Evolutionary conservation across 2,329 filamentous ascomycete species (phyloP), one percentile per base, ranked within the genome.

Genomic region (Alternaria incomplexa): DNA sequence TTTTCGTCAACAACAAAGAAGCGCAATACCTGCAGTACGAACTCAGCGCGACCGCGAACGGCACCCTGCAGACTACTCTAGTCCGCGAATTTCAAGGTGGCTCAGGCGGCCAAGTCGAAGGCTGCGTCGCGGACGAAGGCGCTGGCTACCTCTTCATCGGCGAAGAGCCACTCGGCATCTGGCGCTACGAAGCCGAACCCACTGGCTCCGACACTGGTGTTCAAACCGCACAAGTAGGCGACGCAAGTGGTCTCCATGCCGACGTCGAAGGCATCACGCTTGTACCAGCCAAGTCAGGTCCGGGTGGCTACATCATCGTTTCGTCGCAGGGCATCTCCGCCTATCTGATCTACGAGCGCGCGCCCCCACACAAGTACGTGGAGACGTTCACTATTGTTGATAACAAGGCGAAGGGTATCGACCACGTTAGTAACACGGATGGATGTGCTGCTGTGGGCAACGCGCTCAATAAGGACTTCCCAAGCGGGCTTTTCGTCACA

Each of bases 251-350:
- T 1, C 80, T 86, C n/a, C 80, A 81, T 52, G 84, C 84, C 2
- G 85, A 87, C 20, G 83, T 86, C n/a, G 85, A 87, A 63, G 85
- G 85, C 10, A 81, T 87, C 11, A 84, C 85, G 0, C 75, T 87
- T 0, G 80, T 87, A 0, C 78, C 82, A n/a, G 85, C 85, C 4
- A 72, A 79, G 48, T 81, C 76, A 0, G 77, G 81, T 0, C 72
- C 82, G 3, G 69, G 82, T 17, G 85, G 85, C 1, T 87, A 84
- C 72, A 80, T 87, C 23, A 73, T 87, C 15, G 84, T 86, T 6
- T 86, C 83, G 3, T 83, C 81, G 61, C 85, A 87, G 65, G 85
- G 85, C 4, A 83, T 86, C 30, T 86, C 84, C 60, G 81, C 84
- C 1, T 87, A 85, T 69, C 82, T 85, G 53, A 78, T 87, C 43